A percentile compares a stretch with the other conserved stretches of the same genome.
Conservation (phyloP, 2,329 filamentous ascomycete genomes). For the Raffaelea ambrosiae region DNA sequence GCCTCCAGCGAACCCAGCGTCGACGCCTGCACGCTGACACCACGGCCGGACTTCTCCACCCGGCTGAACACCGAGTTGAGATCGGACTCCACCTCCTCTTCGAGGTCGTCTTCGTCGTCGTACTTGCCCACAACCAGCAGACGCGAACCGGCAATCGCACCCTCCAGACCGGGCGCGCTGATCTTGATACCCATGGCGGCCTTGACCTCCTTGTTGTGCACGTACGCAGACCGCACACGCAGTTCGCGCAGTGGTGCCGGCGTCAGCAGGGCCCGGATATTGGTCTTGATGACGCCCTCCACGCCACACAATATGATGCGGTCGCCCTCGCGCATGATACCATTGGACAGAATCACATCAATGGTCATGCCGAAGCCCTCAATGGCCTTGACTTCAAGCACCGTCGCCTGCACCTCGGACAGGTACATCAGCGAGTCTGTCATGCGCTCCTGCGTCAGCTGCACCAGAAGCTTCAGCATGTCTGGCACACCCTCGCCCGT, state of each 20-base stretch:
- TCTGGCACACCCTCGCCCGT: slow-evolving; percentile 99
- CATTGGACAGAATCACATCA: slow-evolving; percentile 93
- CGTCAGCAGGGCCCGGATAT: slow-evolving; percentile 88
- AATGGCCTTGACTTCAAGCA: slow-evolving; percentile 97
- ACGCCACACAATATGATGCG: slow-evolving; percentile 91
- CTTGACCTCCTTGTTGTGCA: slow-evolving; percentile 99
- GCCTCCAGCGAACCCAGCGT: slow-evolving; percentile 96
- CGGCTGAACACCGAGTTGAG: slow-evolving; percentile 83
- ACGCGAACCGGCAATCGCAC: slow-evolving; percentile 91
- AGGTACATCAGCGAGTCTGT: slow-evolving; percentile 96
- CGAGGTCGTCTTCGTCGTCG: slow-evolving; percentile 93
- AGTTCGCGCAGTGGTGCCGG: slow-evolving; percentile 89
- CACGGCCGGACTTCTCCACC: slow-evolving; percentile 84
- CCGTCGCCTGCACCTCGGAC: slow-evolving; percentile 93
- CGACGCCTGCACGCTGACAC: slow-evolving; percentile 94
- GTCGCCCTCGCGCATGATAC: slow-evolving; percentile 88
- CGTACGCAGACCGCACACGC: slow-evolving; percentile 90
- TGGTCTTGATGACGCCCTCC: slow-evolving; percentile 92
- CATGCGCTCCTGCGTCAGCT: slow-evolving; percentile 95
- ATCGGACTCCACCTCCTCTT: slow-evolving; percentile 94
- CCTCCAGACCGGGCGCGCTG: slow-evolving; percentile 87
- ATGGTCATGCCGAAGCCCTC: slow-evolving; percentile 99
- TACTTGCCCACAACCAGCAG: slow-evolving; percentile 89
- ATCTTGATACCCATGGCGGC: slow-evolving; percentile 98
- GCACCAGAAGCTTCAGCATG: slow-evolving; percentile 91